A percentile compares a stretch with the other conserved stretches of the same genome.
These are phyloP conservation scores for Fusarium brevicatenulatum DNA, from an alignment of 2,329 filamentous ascomycete species.

Conservation along the genomic window DNA sequence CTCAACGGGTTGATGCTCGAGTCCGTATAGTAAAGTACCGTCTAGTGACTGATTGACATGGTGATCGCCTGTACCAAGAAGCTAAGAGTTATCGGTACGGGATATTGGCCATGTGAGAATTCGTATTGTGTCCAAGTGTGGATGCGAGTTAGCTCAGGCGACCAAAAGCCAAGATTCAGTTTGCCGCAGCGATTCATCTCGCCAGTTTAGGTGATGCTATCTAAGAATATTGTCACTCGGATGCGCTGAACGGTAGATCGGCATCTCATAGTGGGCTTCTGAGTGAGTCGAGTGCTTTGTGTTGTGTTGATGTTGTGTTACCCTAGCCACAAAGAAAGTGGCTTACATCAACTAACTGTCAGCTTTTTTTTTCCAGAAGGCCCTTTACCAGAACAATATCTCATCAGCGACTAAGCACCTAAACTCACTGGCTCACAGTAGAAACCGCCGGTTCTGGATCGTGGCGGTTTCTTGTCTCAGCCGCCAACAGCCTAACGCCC, in stretches of 20 bases:
- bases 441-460: slow-evolving; percentile 24
- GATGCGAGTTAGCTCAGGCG: slow-evolving; percentile 1
- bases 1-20: slow-evolving; percentile 18
- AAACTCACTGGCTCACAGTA: neutral
- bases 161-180: slow-evolving; percentile 13
- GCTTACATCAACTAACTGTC: slow-evolving; percentile 1
- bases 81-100: slow-evolving; percentile 16
- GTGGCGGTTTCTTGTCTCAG: slow-evolving; percentile 33
- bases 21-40: neutral
- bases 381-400: neutral
- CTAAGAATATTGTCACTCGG: neutral
- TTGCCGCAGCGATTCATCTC: slow-evolving; percentile 20
- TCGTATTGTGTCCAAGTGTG: slow-evolving; percentile 13
- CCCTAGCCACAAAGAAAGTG: slow-evolving; percentile 9
- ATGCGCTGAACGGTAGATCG: neutral
- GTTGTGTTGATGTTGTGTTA: neutral
- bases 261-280: neutral
- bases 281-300: neutral
- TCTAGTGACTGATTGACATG: slow-evolving; percentile 3
- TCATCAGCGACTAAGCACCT: neutral
- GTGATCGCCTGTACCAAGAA: slow-evolving; percentile 2
- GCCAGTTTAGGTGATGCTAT: slow-evolving; percentile 7
- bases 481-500: slow-evolving; percentile 5
- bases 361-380: slow-evolving; percentile 6
- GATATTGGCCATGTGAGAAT: slow-evolving; percentile 19